Conservation (phyloP, 108 stramenopile species). For the Fragilaria radians region DNA sequence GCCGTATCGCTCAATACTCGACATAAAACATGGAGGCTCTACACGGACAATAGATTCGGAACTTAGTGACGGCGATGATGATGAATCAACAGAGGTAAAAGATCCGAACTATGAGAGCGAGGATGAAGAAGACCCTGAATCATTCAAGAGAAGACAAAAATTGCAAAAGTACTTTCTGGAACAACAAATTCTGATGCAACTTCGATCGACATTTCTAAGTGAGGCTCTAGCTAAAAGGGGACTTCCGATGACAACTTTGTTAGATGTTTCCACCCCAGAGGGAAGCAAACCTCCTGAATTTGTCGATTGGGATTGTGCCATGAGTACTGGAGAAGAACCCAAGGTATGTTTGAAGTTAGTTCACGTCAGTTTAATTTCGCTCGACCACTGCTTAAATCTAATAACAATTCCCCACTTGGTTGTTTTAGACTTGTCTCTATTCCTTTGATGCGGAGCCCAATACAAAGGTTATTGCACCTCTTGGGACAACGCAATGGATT, state of each 20-base stretch:
- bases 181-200: slow-evolving; percentile 64
- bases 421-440: slow-evolving; percentile 46
- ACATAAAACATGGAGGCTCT: neutral
- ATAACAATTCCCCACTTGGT: no score
- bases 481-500: slow-evolving; percentile 64
- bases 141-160: neutral
- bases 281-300: slow-evolving; percentile 48
- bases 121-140: neutral
- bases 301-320: slow-evolving; percentile 87
- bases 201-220: slow-evolving; percentile 55
- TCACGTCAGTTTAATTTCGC: no score
- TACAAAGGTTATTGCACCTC: slow-evolving; percentile 72
- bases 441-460: slow-evolving; percentile 72
- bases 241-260: slow-evolving; percentile 40
- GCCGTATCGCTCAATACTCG: no score
- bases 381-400: no score
- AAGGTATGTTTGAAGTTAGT: no score
- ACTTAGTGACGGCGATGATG: neutral
- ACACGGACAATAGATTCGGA: neutral
- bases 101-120: neutral
- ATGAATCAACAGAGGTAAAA: neutral
- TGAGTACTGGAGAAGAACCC: slow-evolving; percentile 56
- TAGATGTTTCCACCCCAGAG: slow-evolving; percentile 48
- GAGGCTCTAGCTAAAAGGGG: slow-evolving; percentile 71
- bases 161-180: slow-evolving; percentile 37